A percentile compares a stretch with the other conserved stretches of the same genome.
Conservation (phyloP, 192 early-diverging fungal species). For the Dimargaris cristalligena region DNA sequence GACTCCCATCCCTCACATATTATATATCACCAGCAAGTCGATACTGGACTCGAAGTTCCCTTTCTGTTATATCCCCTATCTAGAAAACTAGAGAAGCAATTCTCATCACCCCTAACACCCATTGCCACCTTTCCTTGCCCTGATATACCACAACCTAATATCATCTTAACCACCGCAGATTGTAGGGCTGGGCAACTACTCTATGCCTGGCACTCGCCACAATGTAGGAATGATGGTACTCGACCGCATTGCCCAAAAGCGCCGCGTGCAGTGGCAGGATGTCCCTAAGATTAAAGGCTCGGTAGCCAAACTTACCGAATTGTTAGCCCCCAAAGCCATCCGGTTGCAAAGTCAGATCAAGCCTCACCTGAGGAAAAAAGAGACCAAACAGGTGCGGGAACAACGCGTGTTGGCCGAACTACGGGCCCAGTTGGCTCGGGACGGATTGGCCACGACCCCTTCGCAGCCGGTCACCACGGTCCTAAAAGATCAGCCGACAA, state of each 20-base stretch:
- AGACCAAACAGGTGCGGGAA: slow-evolving; percentile 8
- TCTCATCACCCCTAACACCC: too few species aligned
- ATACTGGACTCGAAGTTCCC: too few species aligned
- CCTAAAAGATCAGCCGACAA: not conserved
- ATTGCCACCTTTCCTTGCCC: too few species aligned
- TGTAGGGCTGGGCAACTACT: slow-evolving; percentile 56
- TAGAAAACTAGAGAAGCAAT: too few species aligned
- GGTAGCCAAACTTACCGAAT: slow-evolving; percentile 11
- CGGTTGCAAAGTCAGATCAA: too few species aligned
- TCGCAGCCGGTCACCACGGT: not conserved
- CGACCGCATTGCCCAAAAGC: slow-evolving; percentile 29
- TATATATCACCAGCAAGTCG: too few species aligned
- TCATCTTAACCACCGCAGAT: too few species aligned
- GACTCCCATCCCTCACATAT: too few species aligned
- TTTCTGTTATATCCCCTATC: too few species aligned
- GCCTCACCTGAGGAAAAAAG: too few species aligned
- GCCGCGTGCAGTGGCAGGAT: slow-evolving; percentile 25
- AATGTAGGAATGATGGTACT: slow-evolving; percentile 56
- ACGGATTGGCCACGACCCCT: not conserved
- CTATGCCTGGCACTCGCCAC: slow-evolving; percentile 44
- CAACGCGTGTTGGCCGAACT: not conserved
- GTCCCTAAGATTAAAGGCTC: slow-evolving; percentile 18
- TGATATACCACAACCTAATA: too few species aligned
- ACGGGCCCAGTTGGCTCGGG: not conserved
- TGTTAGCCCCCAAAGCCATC: not conserved